These are phyloP conservation scores for Rhizopogon sp. DNA, from an alignment of 768 basidiomycete species.

Conservation along the genomic window DNA sequence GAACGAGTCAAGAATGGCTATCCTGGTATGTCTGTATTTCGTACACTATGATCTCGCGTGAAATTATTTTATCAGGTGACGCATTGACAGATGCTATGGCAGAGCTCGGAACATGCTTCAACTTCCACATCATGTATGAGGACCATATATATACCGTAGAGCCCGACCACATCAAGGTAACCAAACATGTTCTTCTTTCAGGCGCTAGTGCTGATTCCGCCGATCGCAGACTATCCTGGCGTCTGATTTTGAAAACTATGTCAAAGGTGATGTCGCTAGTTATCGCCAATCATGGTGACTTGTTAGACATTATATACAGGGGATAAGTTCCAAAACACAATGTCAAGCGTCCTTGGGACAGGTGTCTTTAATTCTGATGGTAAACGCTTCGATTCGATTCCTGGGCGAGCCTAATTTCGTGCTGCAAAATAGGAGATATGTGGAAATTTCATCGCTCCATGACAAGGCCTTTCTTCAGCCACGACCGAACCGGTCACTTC, in stretches of 20 bases:
- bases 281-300: not conserved
- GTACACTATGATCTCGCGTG: not conserved
- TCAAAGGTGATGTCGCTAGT: conserved; percentile 39
- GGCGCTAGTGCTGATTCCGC: not conserved
- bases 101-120: conserved; percentile 37
- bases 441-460: conserved; percentile 66
- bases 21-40: conserved; percentile 33
- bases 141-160: conserved; percentile 42
- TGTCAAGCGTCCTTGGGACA: conserved; percentile 49
- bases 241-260: conserved; percentile 54
- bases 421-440: conserved; percentile 32
- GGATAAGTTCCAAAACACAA: conserved; percentile 35
- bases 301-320: conserved; percentile 3
- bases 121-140: conserved; percentile 40
- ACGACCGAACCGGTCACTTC: conserved; percentile 55
- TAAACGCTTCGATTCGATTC: conserved; percentile 14
- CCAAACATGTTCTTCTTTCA: not conserved
- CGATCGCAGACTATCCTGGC: conserved; percentile 36
- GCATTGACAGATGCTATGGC: conserved; percentile 31
- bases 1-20: conserved; percentile 39
- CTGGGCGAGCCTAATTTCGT: conserved; percentile 8
- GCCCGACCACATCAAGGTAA: conserved; percentile 50
- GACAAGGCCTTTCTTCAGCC: conserved; percentile 60
- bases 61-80: conserved; percentile 31
- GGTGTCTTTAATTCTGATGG: conserved; percentile 72